These are phyloP conservation scores for Xerocomus nothofagi DNA, from an alignment of 1,284 basidiomycete genomes.

Conservation along the genomic window DNA sequence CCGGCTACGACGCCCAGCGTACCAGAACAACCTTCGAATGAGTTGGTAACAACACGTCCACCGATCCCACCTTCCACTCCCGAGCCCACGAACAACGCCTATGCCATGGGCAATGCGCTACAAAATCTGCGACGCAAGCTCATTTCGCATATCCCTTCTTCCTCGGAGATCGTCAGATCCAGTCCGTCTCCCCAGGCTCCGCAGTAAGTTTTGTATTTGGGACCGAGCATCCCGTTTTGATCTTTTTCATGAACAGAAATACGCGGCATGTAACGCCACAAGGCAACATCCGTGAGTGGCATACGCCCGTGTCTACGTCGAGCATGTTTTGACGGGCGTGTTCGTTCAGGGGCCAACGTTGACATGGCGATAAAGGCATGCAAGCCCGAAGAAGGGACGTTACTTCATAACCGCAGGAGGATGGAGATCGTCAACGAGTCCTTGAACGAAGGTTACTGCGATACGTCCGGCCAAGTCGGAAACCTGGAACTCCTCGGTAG, in stretches of 20 bases:
- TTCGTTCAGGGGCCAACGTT: slow-evolving; percentile 58
- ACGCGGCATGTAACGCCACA: slow-evolving; percentile 52
- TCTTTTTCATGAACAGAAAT: slow-evolving; percentile 11
- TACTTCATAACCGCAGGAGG: slow-evolving; percentile 62
- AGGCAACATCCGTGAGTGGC: slow-evolving; percentile 56
- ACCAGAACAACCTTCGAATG: slow-evolving; percentile 10
- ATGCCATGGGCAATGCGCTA: slow-evolving; percentile 22
- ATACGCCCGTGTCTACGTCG: neutral
- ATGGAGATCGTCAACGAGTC: slow-evolving; percentile 78
- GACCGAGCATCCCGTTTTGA: neutral
- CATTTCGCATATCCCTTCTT: slow-evolving; percentile 24
- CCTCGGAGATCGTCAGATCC: slow-evolving; percentile 19
- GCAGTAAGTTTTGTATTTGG: slow-evolving; percentile 18
- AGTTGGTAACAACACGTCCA: slow-evolving; percentile 1
- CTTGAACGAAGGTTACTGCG: slow-evolving; percentile 80
- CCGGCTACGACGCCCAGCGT: neutral
- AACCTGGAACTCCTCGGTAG: slow-evolving; percentile 64
- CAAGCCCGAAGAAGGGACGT: slow-evolving; percentile 62
- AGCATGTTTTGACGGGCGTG: slow-evolving; percentile 1
- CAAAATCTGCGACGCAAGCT: slow-evolving; percentile 34
- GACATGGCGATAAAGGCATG: slow-evolving; percentile 79
- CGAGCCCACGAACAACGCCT: slow-evolving; percentile 7
- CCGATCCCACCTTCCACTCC: slow-evolving; percentile 10
- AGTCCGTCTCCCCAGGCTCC: slow-evolving; percentile 20
- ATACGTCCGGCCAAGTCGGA: slow-evolving; percentile 67